Percentiles rank a stretch among this genome's conserved stretches.
These are phyloP conservation scores for Lecanicillium sp. DNA, from an alignment of 2,329 filamentous ascomycete genomes.

Conservation along the genomic window DNA sequence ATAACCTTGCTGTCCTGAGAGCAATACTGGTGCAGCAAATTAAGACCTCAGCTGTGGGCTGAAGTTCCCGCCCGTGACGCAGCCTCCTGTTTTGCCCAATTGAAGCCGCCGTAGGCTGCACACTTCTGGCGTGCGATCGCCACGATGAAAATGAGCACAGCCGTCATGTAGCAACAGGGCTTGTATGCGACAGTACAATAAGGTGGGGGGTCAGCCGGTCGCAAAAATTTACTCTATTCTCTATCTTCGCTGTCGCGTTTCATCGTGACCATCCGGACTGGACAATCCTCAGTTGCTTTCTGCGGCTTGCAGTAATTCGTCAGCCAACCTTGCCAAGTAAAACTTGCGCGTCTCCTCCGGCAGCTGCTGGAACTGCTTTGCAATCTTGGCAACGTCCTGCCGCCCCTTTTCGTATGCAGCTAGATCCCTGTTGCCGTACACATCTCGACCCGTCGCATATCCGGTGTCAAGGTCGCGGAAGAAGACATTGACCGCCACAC, in stretches of 20 bases:
- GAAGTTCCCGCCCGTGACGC: neutral
- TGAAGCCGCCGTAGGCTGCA: neutral
- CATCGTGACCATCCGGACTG: too few species aligned
- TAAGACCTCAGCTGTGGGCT: neutral
- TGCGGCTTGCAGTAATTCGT: conserved; percentile 48
- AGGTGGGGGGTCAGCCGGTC: too few species aligned
- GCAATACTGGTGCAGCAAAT: neutral
- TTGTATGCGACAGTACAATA: too few species aligned
- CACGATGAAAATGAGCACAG: too few species aligned
- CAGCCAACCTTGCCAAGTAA: conserved; percentile 66
- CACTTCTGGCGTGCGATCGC: neutral
- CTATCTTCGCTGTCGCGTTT: too few species aligned
- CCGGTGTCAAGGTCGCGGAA: conserved; percentile 64
- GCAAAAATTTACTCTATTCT: too few species aligned
- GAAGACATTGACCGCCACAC: conserved; percentile 84
- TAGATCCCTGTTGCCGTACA: conserved; percentile 83
- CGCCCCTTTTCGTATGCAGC: conserved; percentile 79
- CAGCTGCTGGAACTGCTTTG: conserved; percentile 56
- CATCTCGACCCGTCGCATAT: conserved; percentile 71
- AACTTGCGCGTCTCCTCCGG: conserved; percentile 64
- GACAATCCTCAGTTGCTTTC: conserved; percentile 16
- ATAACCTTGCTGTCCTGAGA: too few species aligned
- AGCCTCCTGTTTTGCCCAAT: neutral
- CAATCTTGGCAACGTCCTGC: conserved; percentile 62
- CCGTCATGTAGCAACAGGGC: too few species aligned